phyloP scores from a whole-genome alignment of 2,329 filamentous ascomycete species.

The Teratosphaeria gauchensis region DNA sequence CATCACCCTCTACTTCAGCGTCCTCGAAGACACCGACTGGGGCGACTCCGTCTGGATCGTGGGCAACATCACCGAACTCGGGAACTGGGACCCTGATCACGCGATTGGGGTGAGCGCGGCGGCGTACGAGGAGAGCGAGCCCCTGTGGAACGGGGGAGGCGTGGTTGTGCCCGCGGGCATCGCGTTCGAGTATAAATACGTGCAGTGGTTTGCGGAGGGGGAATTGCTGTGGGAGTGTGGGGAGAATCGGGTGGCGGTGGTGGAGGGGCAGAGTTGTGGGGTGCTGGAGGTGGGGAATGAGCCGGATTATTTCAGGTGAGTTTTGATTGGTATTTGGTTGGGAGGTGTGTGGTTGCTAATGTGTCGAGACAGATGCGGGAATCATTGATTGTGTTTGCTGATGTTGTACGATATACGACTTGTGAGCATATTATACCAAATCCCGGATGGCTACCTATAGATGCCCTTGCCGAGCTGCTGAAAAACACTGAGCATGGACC shows the following conservation, averaged over 20 bases:
- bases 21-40: conserved; percentile 35
- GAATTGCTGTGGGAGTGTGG: conserved; percentile 49
- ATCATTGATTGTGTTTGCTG: background rate
- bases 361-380: background rate
- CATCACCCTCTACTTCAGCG: background rate
- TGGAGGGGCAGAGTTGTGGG: background rate
- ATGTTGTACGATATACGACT: background rate
- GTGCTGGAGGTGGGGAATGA: background rate
- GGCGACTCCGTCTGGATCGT: conserved; percentile 59
- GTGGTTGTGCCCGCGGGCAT: conserved; percentile 47
- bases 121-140: conserved; percentile 49
- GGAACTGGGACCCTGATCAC: conserved; percentile 45
- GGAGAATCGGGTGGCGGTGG: conserved; percentile 1
- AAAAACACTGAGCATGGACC: background rate
- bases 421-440: background rate
- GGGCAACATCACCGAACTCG: conserved; percentile 50
- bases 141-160: conserved; percentile 46
- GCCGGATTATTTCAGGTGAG: conserved; percentile 1
- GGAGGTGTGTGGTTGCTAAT: background rate
- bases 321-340: background rate
- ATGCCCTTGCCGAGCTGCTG: background rate
- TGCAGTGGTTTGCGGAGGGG: conserved; percentile 47
- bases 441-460: too few relatives aligned
- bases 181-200: conserved; percentile 57
- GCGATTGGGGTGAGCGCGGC: conserved; percentile 49